Conservation (phyloP, 2,329 filamentous ascomycete species). For the Penicillium occitanis region DNA sequence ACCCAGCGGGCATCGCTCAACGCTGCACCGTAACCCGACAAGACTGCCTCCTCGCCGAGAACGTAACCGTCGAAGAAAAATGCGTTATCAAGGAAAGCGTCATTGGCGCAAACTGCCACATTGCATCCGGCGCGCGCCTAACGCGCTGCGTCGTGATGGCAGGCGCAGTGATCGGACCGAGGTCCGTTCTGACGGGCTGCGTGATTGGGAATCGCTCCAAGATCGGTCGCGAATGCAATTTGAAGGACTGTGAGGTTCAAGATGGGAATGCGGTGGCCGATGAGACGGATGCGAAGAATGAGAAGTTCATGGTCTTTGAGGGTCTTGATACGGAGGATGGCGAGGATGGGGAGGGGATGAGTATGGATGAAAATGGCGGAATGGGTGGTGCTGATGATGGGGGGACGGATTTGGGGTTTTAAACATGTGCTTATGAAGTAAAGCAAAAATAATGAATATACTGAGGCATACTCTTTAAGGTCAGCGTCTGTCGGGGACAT, state of each 20-base stretch:
- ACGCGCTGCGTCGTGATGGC: constrained; percentile 93
- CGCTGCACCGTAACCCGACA: constrained; percentile 77
- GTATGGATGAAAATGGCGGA: constrained; percentile 20
- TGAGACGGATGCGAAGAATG: constrained; percentile 63
- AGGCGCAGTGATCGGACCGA: constrained; percentile 78
- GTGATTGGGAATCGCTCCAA: constrained; percentile 78
- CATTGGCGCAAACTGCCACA: constrained; percentile 82
- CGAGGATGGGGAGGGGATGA: constrained; percentile 23
- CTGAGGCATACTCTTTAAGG: neutral
- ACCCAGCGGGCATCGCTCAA: constrained; percentile 76
- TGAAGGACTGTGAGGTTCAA: constrained; percentile 90
- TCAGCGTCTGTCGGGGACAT: no score
- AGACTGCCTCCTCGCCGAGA: constrained; percentile 82
- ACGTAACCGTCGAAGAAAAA: constrained; percentile 85
- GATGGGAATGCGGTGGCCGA: constrained; percentile 80
- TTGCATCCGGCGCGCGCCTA: constrained; percentile 80
- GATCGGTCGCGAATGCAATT: constrained; percentile 75
- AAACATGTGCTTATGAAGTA: neutral
- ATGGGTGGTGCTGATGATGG: constrained; percentile 24
- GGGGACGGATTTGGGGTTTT: constrained; percentile 27
- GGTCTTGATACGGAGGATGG: constrained; percentile 42
- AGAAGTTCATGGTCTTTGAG: constrained; percentile 60
- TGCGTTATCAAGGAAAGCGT: constrained; percentile 90
- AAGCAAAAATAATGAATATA: neutral
- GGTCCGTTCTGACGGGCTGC: constrained; percentile 81